These are phyloP conservation scores for Rhinocladiella similis DNA, from an alignment of 2,329 filamentous ascomycete species.

Conservation along the genomic window DNA sequence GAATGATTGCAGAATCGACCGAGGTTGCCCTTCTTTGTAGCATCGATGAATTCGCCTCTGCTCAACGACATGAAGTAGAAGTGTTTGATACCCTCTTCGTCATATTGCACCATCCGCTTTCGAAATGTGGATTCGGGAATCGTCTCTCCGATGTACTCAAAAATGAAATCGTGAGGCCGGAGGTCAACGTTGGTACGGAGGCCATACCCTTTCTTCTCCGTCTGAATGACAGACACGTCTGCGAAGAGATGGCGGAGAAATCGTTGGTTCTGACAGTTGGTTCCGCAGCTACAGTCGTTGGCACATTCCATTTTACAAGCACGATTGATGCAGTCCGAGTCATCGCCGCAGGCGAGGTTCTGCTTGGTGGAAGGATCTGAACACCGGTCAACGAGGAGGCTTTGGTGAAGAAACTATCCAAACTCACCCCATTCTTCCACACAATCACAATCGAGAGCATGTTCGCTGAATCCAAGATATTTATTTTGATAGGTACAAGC, in stretches of 20 bases:
- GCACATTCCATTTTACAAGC: slow-evolving; percentile 97
- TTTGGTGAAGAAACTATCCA: slow-evolving; percentile 17
- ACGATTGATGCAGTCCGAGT: slow-evolving; percentile 98
- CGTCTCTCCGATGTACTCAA: slow-evolving; percentile 97
- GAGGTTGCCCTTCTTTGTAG: slow-evolving; percentile 93
- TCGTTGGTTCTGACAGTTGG: slow-evolving; percentile 87
- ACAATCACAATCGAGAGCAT: slow-evolving; percentile 94
- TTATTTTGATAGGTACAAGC: slow-evolving; percentile 91
- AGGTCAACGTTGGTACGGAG: slow-evolving; percentile 79
- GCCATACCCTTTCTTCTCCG: slow-evolving; percentile 95
- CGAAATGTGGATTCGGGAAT: slow-evolving; percentile 91
- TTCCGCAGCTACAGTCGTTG: slow-evolving; percentile 81
- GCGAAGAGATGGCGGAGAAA: slow-evolving; percentile 91
- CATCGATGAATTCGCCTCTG: slow-evolving; percentile 95
- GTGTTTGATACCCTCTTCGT: slow-evolving; percentile 95
- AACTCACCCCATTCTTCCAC: slow-evolving; percentile 87
- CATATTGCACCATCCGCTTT: slow-evolving; percentile 87
- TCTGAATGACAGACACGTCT: slow-evolving; percentile 91
- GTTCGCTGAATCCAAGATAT: slow-evolving; percentile 85
- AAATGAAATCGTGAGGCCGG: slow-evolving; percentile 85
- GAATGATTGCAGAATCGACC: slow-evolving; percentile 99
- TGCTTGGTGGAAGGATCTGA: slow-evolving; percentile 51
- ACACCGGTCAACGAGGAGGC: slow-evolving; percentile 32
- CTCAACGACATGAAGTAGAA: slow-evolving; percentile 99
- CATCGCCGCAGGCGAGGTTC: slow-evolving; percentile 89